phyloP scores from a whole-genome alignment of 148 eudicot genomes.

The Rhododendron williamsianum region DNA sequence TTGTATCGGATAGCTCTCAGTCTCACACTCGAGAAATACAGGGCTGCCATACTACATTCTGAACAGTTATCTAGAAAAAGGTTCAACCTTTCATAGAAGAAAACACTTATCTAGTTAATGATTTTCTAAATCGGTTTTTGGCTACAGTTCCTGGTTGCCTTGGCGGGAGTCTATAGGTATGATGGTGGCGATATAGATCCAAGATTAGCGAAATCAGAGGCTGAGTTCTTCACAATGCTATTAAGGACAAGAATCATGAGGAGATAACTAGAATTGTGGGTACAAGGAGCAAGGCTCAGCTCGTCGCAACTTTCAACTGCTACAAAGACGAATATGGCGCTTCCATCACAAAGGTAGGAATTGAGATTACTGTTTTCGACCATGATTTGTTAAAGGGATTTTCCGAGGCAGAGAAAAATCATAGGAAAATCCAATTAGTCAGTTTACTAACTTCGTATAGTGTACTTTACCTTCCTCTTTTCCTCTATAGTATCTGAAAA shows the following conservation, averaged over 20 bases:
- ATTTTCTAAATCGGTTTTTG: background rate
- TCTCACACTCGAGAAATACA: background rate
- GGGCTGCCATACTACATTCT: background rate
- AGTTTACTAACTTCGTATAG: background rate
- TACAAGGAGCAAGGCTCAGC: conserved; percentile 84
- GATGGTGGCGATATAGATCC: conserved; percentile 49
- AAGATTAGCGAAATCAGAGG: conserved; percentile 59
- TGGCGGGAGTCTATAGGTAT: conserved; percentile 66
- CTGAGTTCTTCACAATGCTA: conserved; percentile 46
- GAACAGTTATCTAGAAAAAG: background rate
- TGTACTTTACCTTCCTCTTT: background rate
- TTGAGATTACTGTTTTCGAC: background rate
- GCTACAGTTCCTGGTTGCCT: conserved; percentile 59
- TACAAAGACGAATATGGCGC: conserved; percentile 62
- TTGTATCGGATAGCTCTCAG: background rate
- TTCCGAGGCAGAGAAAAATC: background rate
- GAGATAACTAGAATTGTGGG: conserved; percentile 65
- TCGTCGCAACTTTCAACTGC: conserved; percentile 65
- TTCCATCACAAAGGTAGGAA: conserved; percentile 67
- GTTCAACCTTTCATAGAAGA: background rate
- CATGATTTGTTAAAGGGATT: background rate
- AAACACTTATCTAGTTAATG: background rate
- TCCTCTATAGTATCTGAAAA: background rate
- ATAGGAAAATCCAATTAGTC: background rate
- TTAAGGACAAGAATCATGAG: conserved; percentile 57